phyloP scores from a whole-genome alignment of 2,329 filamentous ascomycete genomes.

The Plectosphaerella sp. region DNA sequence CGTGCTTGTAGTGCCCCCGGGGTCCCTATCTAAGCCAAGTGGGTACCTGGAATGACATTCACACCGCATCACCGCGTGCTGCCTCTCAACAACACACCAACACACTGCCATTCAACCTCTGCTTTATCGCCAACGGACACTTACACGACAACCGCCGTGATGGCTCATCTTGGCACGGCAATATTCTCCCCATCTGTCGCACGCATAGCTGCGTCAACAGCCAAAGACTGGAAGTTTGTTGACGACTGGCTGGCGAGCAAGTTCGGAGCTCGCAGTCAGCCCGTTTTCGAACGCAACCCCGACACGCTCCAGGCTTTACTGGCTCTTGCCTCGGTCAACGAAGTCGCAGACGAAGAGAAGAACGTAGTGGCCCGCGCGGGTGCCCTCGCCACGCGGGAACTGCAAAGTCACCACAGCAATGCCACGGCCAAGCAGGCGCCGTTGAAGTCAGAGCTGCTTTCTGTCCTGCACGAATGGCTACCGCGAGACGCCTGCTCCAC shows the following conservation, averaged over 20 bases:
- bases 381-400: conserved; percentile 50
- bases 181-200: conserved; percentile 66
- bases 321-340: conserved; percentile 70
- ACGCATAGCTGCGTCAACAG: conserved; percentile 72
- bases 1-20: no score
- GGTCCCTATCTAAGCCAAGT: no score
- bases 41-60: no score
- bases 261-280: conserved; percentile 59
- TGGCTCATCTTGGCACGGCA: conserved; percentile 26
- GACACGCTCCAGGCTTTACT: conserved; percentile 76
- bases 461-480: conserved; percentile 50
- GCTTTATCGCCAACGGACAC: no score
- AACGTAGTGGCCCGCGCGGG: conserved; percentile 55
- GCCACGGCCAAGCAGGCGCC: conserved; percentile 7
- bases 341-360: conserved; percentile 69
- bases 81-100: no score
- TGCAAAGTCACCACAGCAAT: conserved; percentile 21
- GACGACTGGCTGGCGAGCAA: conserved; percentile 76
- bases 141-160: no score
- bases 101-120: no score
- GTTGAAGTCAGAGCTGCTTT: conserved; percentile 39
- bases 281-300: conserved; percentile 79
- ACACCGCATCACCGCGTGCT: no score
- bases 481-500: conserved; percentile 48
- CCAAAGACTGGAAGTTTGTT: conserved; percentile 88